A percentile compares a stretch with the other conserved stretches of the same genome.
Conservation (phyloP, 306 rosid genomes). For the Gastrolobium bilobum region DNA sequence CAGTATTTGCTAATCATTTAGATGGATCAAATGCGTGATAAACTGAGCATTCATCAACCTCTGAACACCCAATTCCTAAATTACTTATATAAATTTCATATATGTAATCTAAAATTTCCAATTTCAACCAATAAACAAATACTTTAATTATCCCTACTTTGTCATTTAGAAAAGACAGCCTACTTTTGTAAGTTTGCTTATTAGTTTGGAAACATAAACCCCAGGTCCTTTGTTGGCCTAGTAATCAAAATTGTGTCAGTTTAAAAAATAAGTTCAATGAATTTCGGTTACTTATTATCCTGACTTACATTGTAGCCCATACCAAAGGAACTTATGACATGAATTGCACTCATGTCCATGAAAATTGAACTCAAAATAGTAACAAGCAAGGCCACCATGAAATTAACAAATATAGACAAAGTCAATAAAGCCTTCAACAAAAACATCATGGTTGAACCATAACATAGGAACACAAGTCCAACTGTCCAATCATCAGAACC, state of each 20-base stretch:
- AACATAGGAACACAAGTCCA: slow-evolving; percentile 2
- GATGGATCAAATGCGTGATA: not conserved
- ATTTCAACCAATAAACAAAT: slow-evolving; percentile 1
- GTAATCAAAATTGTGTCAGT: slow-evolving; percentile 4
- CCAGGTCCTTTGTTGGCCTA: not conserved
- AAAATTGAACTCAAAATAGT: slow-evolving; percentile 2
- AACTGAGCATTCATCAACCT: slow-evolving; percentile 3
- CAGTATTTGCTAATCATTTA: not conserved
- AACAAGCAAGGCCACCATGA: slow-evolving; percentile 5
- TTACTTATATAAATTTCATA: not conserved
- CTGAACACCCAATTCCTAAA: not conserved
- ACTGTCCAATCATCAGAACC: slow-evolving; percentile 1
- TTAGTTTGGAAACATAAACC: slow-evolving; percentile 2
- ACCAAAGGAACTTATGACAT: slow-evolving; percentile 19
- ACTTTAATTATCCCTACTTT: not conserved
- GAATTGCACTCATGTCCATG: not conserved
- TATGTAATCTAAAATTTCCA: not conserved
- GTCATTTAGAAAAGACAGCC: not conserved
- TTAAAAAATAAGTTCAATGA: slow-evolving; percentile 5
- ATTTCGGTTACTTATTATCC: slow-evolving; percentile 18
- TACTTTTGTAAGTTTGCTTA: slow-evolving; percentile 3
- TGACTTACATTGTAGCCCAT: not conserved
- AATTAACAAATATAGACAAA: not conserved
- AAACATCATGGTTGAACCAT: slow-evolving; percentile 6
- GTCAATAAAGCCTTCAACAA: not conserved